These are phyloP conservation scores for Pistacia atlantica DNA, from an alignment of 345 rosid genomes.

Conservation along the genomic window DNA sequence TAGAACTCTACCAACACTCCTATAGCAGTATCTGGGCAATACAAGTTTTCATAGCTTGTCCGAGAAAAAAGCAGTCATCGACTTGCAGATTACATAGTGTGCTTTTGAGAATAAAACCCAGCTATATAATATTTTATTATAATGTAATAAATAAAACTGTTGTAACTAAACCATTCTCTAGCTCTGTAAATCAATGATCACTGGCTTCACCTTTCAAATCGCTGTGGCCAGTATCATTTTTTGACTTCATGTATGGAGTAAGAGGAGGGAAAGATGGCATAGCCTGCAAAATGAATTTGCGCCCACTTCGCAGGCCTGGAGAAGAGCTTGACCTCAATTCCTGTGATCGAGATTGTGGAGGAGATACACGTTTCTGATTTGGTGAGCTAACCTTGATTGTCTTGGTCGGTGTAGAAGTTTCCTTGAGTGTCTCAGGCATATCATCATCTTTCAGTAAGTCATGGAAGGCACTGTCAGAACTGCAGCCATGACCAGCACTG, in stretches of 20 bases:
- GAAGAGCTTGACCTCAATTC: constrained; percentile 23
- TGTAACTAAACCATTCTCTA: background rate
- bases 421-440: constrained; percentile 19
- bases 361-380: constrained; percentile 29
- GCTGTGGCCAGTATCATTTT: constrained; percentile 16
- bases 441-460: constrained; percentile 16
- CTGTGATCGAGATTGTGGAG: constrained; percentile 25
- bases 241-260: constrained; percentile 30
- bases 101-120: constrained; percentile 9
- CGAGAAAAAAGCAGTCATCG: no score
- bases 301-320: constrained; percentile 21
- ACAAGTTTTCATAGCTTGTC: no score
- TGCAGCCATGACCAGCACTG: constrained; percentile 6
- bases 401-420: constrained; percentile 25
- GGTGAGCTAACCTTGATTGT: constrained; percentile 19
- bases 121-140: background rate
- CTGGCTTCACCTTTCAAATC: constrained; percentile 8
- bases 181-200: background rate
- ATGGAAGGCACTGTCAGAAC: constrained; percentile 3
- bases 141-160: background rate
- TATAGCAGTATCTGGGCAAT: no score
- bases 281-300: constrained; percentile 23
- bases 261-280: constrained; percentile 34
- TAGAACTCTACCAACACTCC: background rate
- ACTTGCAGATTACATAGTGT: background rate